A percentile compares a stretch with the other conserved stretches of the same genome.
Conservation (phyloP, 345 rosid species). For the Toxicodendron radicans region DNA sequence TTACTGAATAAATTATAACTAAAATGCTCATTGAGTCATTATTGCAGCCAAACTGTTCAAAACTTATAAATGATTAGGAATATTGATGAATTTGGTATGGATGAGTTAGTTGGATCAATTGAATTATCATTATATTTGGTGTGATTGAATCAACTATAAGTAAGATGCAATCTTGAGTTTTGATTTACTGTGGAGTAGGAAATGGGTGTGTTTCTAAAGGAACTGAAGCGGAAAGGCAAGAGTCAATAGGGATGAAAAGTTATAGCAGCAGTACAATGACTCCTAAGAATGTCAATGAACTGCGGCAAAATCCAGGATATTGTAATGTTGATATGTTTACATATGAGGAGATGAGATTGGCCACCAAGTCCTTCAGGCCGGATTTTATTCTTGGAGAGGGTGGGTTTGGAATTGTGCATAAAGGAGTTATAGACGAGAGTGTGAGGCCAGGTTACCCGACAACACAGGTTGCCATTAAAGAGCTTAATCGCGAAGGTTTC, state of each 20-base stretch:
- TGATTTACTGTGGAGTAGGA: constrained; percentile 13
- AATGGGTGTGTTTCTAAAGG: constrained; percentile 20
- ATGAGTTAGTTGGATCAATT: too few species aligned
- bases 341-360: constrained; percentile 77
- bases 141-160: too few species aligned
- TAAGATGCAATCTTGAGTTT: neutral
- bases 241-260: constrained; percentile 24
- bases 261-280: constrained; percentile 13
- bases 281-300: constrained; percentile 77
- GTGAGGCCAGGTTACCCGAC: constrained; percentile 61
- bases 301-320: constrained; percentile 64
- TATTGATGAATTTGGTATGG: too few species aligned
- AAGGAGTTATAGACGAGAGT: constrained; percentile 71
- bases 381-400: constrained; percentile 93
- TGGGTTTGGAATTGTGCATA: constrained; percentile 92
- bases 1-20: neutral
- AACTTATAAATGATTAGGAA: too few species aligned
- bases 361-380: constrained; percentile 81
- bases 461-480: constrained; percentile 80
- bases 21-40: too few species aligned
- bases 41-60: too few species aligned
- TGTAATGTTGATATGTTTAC: constrained; percentile 77
- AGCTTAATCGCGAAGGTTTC: constrained; percentile 86
- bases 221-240: constrained; percentile 14
- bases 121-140: too few species aligned